phyloP scores from a whole-genome alignment of 306 rosid species.

The Pyrus bretschneideri region DNA sequence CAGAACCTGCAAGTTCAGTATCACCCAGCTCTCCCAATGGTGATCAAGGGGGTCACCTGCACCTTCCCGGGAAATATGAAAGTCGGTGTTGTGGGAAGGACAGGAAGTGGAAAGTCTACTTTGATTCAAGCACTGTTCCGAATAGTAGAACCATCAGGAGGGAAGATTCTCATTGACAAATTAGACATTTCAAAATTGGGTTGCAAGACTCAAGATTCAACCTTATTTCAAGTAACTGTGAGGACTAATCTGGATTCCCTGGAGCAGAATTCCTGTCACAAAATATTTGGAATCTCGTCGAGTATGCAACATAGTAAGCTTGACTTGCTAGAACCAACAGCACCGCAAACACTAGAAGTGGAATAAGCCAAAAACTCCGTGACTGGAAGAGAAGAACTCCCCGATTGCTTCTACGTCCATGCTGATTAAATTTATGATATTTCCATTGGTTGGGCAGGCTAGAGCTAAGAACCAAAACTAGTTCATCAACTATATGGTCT shows the following conservation, averaged over 20 bases:
- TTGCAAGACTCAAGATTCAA: constrained; percentile 72
- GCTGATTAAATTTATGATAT: constrained; percentile 34
- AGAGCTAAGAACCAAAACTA: not conserved
- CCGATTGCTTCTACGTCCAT: constrained; percentile 52
- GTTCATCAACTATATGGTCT: no score
- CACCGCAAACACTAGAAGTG: constrained; percentile 41
- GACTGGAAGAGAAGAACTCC: constrained; percentile 28
- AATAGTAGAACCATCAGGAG: constrained; percentile 61
- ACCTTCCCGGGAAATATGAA: constrained; percentile 58
- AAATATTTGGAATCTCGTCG: constrained; percentile 17
- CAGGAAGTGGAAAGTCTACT: constrained; percentile 87
- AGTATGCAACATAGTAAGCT: constrained; percentile 8
- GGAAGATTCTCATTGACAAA: constrained; percentile 51
- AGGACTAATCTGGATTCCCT: constrained; percentile 71
- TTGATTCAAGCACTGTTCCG: constrained; percentile 75
- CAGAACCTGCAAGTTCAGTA: constrained; percentile 55
- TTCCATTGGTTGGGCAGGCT: constrained; percentile 65
- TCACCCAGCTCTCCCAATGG: constrained; percentile 55
- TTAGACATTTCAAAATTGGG: constrained; percentile 58
- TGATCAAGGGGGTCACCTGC: constrained; percentile 71
- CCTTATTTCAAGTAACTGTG: constrained; percentile 58
- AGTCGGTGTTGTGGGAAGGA: constrained; percentile 74
- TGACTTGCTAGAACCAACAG: constrained; percentile 42
- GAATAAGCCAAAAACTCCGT: constrained; percentile 35
- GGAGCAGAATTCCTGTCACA: constrained; percentile 51